phyloP scores from a whole-genome alignment of 768 basidiomycete species.

The Vishniacozyma victoriae region DNA sequence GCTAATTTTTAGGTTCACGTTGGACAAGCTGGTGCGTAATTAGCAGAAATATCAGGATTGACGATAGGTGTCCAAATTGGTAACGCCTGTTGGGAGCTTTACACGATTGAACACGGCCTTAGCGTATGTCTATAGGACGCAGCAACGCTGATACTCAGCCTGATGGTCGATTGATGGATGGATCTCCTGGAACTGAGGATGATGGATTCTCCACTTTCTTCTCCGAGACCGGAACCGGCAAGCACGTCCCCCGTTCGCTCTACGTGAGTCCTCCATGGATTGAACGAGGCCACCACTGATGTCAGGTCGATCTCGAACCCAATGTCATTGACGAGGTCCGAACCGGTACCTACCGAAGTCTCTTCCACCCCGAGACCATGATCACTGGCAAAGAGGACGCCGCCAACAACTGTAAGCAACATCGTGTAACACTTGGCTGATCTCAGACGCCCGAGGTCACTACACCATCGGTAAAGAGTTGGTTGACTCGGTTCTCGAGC shows the following conservation, averaged over 20 bases:
- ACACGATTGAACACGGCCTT: conserved; percentile 96
- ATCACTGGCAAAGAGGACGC: conserved; percentile 99
- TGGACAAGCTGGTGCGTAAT: conserved; percentile 67
- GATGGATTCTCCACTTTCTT: conserved; percentile 99
- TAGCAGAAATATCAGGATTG: conserved; percentile 12
- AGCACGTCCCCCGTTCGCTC: conserved; percentile 94
- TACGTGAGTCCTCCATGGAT: conserved; percentile 56
- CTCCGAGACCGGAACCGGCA: conserved; percentile 93
- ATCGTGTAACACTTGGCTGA: background rate
- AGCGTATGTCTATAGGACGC: conserved; percentile 59
- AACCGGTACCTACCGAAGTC: conserved; percentile 87
- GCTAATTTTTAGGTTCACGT: conserved; percentile 58
- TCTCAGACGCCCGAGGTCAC: conserved; percentile 92
- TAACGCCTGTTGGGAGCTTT: conserved; percentile 99
- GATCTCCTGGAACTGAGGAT: conserved; percentile 67
- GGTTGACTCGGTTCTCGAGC: conserved; percentile 95
- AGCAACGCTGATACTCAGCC: conserved; percentile 55
- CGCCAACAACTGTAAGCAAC: conserved; percentile 83
- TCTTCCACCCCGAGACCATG: conserved; percentile 97
- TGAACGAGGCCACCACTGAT: background rate
- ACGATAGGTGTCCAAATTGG: conserved; percentile 54
- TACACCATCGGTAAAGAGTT: conserved; percentile 98
- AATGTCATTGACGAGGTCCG: conserved; percentile 97
- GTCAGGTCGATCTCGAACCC: conserved; percentile 60
- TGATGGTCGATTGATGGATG: conserved; percentile 82